phyloP scores from a whole-genome alignment of 2,329 filamentous ascomycete genomes.

The Aspergillus novofumigatus region DNA sequence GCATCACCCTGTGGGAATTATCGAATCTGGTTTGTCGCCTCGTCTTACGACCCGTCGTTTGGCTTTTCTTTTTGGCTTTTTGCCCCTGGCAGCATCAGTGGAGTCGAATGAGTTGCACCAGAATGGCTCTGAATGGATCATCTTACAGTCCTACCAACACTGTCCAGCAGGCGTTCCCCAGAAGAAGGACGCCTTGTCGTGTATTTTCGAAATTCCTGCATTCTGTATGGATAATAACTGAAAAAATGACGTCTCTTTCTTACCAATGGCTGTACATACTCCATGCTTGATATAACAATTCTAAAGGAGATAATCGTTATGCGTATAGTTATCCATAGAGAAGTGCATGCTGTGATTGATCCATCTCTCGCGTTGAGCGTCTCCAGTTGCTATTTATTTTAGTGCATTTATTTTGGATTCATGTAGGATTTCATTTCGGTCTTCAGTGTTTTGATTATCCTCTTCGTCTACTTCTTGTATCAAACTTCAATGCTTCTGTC shows the following conservation, averaged over 20 bases:
- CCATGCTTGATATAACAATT: neutral
- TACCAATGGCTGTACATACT: neutral
- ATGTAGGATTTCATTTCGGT: constrained; percentile 5
- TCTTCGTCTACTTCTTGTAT: constrained; percentile 6
- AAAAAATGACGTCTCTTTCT: neutral
- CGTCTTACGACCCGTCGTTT: constrained; percentile 9
- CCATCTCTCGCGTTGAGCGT: neutral
- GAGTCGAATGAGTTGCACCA: neutral
- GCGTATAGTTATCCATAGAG: neutral
- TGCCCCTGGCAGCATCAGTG: constrained; percentile 14
- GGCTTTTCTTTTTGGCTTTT: constrained; percentile 2
- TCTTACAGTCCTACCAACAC: neutral
- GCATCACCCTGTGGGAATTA: neutral
- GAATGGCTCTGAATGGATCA: constrained; percentile 8
- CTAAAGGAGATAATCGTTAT: neutral
- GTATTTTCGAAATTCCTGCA: neutral
- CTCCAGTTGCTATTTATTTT: constrained; percentile 1
- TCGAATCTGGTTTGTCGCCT: constrained; percentile 19
- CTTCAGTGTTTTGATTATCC: constrained; percentile 8
- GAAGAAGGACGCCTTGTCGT: neutral
- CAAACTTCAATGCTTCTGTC: constrained; percentile 13
- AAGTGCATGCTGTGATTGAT: neutral
- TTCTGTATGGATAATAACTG: neutral
- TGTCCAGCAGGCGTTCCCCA: neutral
- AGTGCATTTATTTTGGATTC: constrained; percentile 5